phyloP scores from a whole-genome alignment of 2,329 filamentous ascomycete species.

The Curvularia verruculosa region DNA sequence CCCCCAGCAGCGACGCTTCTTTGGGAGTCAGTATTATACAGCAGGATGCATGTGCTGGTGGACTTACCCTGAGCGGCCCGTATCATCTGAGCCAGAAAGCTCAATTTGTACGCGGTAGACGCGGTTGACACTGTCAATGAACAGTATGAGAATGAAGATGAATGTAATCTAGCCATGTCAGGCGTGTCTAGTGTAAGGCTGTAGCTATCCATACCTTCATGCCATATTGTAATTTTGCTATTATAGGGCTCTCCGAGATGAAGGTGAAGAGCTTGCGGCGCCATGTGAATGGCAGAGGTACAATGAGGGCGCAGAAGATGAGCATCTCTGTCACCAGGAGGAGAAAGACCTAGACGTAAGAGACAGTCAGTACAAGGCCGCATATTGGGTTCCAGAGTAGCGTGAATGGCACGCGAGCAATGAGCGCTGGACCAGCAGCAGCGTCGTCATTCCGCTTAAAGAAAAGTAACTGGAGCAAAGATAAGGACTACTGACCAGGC shows the following conservation, averaged over 20 bases:
- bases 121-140: conserved; percentile 93
- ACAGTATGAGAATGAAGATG: conserved; percentile 97
- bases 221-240: conserved; percentile 95
- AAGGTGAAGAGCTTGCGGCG: conserved; percentile 92
- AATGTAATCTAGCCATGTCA: conserved; percentile 75
- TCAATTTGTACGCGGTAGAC: conserved; percentile 97
- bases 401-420: conserved; percentile 14
- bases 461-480: not conserved
- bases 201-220: conserved; percentile 68
- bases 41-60: not conserved
- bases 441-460: not conserved
- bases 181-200: not conserved
- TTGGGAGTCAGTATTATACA: conserved; percentile 18
- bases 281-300: conserved; percentile 86
- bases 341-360: conserved; percentile 71
- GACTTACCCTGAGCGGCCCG: conserved; percentile 59
- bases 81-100: conserved; percentile 73
- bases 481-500: conserved; percentile 58
- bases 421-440: not conserved
- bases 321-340: conserved; percentile 83
- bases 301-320: conserved; percentile 77
- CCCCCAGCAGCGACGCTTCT: conserved; percentile 71
- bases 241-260: conserved; percentile 83
- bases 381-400: conserved; percentile 5
- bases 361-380: conserved; percentile 37